phyloP scores from a whole-genome alignment of 495 filamentous ascomycete genomes.

The Aspergillus mulundensis region DNA sequence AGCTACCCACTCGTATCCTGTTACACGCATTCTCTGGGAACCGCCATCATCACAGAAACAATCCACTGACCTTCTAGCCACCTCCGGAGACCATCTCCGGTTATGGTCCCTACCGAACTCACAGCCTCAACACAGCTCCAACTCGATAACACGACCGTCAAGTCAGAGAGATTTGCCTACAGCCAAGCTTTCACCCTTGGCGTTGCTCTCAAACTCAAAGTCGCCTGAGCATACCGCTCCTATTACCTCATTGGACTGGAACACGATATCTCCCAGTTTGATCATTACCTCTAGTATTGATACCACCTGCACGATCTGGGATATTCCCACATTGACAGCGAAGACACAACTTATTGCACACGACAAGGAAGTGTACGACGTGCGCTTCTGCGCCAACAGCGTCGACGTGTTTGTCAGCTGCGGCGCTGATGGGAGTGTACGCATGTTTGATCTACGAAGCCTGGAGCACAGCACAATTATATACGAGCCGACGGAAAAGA shows the following conservation, averaged over 20 bases:
- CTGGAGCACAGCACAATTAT: conserved; percentile 99
- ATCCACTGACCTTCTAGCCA: conserved; percentile 92
- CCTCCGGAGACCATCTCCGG: conserved; percentile 92
- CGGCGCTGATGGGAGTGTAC: conserved; percentile 93
- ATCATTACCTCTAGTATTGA: conserved; percentile 99
- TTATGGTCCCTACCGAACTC: conserved; percentile 82
- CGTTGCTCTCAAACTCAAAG: conserved; percentile 93
- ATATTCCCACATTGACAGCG: conserved; percentile 94
- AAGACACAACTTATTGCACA: conserved; percentile 99
- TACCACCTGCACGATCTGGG: conserved; percentile 99
- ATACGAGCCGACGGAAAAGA: conserved; percentile 90
- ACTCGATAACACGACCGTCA: conserved; percentile 68
- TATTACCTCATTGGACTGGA: conserved; percentile 96
- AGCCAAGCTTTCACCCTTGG: conserved; percentile 89
- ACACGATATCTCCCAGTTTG: conserved; percentile 87
- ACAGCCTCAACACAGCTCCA: conserved; percentile 49
- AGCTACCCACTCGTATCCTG: conserved; percentile 95
- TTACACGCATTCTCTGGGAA: conserved; percentile 95
- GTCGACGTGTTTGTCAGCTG: conserved; percentile 97
- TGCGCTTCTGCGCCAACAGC: conserved; percentile 93
- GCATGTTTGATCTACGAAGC: conserved; percentile 97
- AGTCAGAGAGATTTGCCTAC: conserved; percentile 61
- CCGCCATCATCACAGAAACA: conserved; percentile 95
- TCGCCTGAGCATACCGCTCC: conserved; percentile 97
- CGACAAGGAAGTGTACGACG: conserved; percentile 98